Conservation (phyloP, 352 stramenopile species). For the Thraustochytrium sp. region DNA sequence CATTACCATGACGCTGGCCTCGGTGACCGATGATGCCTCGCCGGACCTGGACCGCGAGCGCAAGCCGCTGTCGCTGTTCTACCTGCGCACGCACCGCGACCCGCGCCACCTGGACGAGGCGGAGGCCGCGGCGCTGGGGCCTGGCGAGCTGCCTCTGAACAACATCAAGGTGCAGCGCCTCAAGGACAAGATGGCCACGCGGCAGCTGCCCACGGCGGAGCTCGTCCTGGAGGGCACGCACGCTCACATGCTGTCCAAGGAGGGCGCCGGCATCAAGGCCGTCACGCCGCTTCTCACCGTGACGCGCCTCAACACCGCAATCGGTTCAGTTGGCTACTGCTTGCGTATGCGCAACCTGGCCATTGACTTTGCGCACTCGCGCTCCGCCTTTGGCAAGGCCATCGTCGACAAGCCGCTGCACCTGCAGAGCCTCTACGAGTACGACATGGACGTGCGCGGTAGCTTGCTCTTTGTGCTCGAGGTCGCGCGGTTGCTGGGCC, state of each 20-base stretch:
- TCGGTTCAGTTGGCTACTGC: neutral
- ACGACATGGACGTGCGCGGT: constrained; percentile 30
- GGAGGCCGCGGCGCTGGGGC: neutral
- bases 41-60: neutral
- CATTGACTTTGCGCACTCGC: constrained; percentile 30
- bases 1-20: constrained; percentile 31
- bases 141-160: neutral
- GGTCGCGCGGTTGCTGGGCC: constrained; percentile 6
- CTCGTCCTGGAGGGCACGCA: constrained; percentile 21
- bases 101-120: neutral
- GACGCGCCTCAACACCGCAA: neutral
- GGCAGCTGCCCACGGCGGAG: constrained; percentile 14
- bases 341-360: constrained; percentile 35
- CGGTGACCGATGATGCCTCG: neutral
- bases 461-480: constrained; percentile 19
- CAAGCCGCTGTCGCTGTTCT: constrained; percentile 37
- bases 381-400: constrained; percentile 24
- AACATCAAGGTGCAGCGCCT: constrained; percentile 24
- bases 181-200: constrained; percentile 39
- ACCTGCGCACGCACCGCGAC: constrained; percentile 1
- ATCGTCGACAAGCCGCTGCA: constrained; percentile 40
- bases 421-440: constrained; percentile 27
- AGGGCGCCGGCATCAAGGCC: constrained; percentile 9
- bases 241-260: neutral
- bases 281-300: constrained; percentile 17